Conservation (phyloP, 2,329 filamentous ascomycete genomes). For the Helotiales sp. region DNA sequence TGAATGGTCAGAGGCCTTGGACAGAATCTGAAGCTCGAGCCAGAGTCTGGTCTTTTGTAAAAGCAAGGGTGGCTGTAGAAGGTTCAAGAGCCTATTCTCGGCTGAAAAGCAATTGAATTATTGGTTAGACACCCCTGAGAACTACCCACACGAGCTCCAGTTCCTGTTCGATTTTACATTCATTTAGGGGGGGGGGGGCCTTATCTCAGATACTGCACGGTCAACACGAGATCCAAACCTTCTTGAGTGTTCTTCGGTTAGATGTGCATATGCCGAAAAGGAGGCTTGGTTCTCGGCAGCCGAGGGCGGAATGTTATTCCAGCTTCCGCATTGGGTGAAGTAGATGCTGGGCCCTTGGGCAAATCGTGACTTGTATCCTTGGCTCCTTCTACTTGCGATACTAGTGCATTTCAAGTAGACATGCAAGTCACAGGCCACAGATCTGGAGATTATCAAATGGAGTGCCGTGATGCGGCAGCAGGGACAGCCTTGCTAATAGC, state of each 20-base stretch:
- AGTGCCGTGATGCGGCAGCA: background rate
- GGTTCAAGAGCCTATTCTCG: no score
- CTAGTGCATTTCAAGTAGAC: background rate
- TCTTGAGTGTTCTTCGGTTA: background rate
- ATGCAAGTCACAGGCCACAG: background rate
- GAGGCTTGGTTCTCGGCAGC: slow-evolving; percentile 8
- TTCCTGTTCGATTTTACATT: no score
- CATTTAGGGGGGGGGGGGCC: no score
- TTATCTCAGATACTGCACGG: slow-evolving; percentile 2
- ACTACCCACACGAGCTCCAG: no score
- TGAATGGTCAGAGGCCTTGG: no score
- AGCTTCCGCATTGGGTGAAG: background rate
- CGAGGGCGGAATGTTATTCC: slow-evolving; percentile 8
- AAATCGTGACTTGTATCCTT: background rate
- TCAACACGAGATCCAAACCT: background rate
- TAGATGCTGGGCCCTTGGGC: background rate
- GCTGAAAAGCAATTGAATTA: no score
- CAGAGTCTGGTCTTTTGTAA: background rate
- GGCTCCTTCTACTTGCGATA: slow-evolving; percentile 2
- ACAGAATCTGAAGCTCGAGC: no score
- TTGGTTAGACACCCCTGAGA: no score
- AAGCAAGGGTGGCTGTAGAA: no score
- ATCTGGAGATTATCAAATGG: background rate
- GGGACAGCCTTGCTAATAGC: background rate
- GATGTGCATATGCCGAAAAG: background rate